These are phyloP conservation scores for Didymella sp. DNA, from an alignment of 2,329 filamentous ascomycete species.

Conservation along the genomic window DNA sequence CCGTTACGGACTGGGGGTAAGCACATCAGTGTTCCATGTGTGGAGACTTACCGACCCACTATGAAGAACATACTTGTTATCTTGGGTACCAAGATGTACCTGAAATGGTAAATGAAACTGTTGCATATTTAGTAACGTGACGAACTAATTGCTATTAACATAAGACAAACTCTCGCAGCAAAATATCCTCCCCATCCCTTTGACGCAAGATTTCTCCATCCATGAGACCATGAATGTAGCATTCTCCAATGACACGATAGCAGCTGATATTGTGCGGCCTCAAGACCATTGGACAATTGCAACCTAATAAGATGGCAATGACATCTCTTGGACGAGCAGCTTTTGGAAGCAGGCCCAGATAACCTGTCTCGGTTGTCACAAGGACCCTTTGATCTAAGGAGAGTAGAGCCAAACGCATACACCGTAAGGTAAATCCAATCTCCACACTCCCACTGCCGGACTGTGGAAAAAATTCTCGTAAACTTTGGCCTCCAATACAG, in stretches of 20 bases:
- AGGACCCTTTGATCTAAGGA: constrained; percentile 7
- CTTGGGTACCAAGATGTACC: background rate
- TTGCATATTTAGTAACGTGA: background rate
- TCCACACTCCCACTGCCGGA: background rate
- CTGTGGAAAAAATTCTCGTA: constrained; percentile 4
- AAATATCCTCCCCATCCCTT: background rate
- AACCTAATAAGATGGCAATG: constrained; percentile 6
- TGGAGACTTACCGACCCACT: background rate
- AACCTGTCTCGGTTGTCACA: constrained; percentile 4
- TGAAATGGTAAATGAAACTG: background rate
- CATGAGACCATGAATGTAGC: constrained; percentile 3
- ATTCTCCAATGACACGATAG: constrained; percentile 1
- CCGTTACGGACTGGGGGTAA: too few relatives aligned
- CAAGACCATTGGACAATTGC: constrained; percentile 6
- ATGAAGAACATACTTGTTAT: background rate
- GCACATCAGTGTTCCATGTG: background rate
- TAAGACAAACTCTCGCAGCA: constrained; percentile 3
- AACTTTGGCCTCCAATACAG: constrained; percentile 1
- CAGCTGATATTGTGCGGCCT: background rate
- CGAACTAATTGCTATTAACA: background rate
- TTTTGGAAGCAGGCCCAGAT: constrained; percentile 4
- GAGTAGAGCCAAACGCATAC: constrained; percentile 8
- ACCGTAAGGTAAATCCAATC: background rate
- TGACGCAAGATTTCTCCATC: constrained; percentile 7
- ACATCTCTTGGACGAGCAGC: constrained; percentile 4